Base-by-base conservation (phyloP, 202 grass and related monocot species). In the Musa balbisiana region DNA sequence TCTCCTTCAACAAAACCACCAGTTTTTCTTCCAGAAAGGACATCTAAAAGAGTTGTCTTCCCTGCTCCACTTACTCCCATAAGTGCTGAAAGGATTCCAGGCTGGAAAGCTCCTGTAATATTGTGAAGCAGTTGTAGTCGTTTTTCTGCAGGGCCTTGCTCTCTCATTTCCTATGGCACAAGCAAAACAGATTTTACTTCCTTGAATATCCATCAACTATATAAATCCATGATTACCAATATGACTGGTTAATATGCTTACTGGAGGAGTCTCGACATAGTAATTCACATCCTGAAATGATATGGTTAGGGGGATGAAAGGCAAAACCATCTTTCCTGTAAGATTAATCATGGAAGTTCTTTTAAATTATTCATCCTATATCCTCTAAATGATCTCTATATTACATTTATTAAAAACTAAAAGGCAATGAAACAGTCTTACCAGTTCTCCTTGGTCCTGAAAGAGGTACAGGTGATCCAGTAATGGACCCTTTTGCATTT, bases 61-160 rank as follows among this genome's bases (percentile, higher is more conserved):
- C 93, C 93, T 12, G 90, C 93, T 75, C 93, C 93, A 52, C 75
- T 96, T 69, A 90, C 87, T 14, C 89, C 93, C 89, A 96, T 92
- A 25, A 96, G 79, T 53, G 86, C 90, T 11, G 89, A 87, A 13
- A 96, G 85, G 58, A 96, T 59, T 23, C 93, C 87, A 24, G 93
- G 90, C 26, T 81, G 81, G 75, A 96, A 90, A 2, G 77, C 85
- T 53, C 92, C 89, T 72, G 85, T 88, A 66, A 96, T 88, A 76
- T 88, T 85, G 56, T 88, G 89, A 5, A 96, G 83, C 23, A 96
- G 65, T 83, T 96, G 89, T 49, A 96, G 80, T 71, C 83, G 82
- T 24, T 19, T 86, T 55, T 88, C 29, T 24, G 67, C 14, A 54
- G 80, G 88, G 59, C 89, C 92, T 85, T 92, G 85, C 73, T 85